Evolutionary conservation across 1,284 basidiomycete genomes (phyloP), one percentile per base, ranked within the genome.

Genomic region (Sanguinoderma infundibulare): DNA sequence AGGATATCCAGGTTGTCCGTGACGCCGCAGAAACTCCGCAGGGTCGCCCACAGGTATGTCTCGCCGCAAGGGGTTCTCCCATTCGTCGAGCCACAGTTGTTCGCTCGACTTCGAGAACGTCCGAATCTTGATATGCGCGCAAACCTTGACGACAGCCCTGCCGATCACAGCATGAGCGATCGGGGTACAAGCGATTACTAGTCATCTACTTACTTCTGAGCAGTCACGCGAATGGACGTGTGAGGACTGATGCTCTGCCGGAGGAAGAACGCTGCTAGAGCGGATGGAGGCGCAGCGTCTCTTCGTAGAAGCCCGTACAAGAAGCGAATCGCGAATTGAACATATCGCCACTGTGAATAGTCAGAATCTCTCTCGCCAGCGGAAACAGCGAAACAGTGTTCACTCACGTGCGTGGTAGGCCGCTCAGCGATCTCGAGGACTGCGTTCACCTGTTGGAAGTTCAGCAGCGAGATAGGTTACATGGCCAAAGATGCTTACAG

Each of bases 121-220:
- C 46, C 96, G 88, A 54, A 96, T 85, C 77, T 98, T 97, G 75
- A 96, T 80, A 69, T 90, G 89, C 63, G 88, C 86, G 39, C 91
- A 81, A 35, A 94, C 76, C 73, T 91, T 92, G 24, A 89, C 86
- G 36, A 96, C 76, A 2, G 89, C 93, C 59, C 90, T 94, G 49
- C 32, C 10, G 20, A 47, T 60, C 28, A 20, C 34, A 50, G 49
- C n/a, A 55, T 17, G 49, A 40, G 61, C 57, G 22, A 42, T 4
- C 39, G 15, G 7, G 3, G 24, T n/a, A 26, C 59, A 57, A 50
- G 34, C 7, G n/a, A n/a, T 5, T 17, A 62, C n/a, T n/a, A 35
- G 57, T 36, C 17, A 53, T 54, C 28, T 40, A 59, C 62, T 24
- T 53, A 79, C 84, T 74, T 77, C 64, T 94, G 88, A 14, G 90